Conservation (phyloP, 331 rosid genomes). For the Erythrophleum ivorense region DNA sequence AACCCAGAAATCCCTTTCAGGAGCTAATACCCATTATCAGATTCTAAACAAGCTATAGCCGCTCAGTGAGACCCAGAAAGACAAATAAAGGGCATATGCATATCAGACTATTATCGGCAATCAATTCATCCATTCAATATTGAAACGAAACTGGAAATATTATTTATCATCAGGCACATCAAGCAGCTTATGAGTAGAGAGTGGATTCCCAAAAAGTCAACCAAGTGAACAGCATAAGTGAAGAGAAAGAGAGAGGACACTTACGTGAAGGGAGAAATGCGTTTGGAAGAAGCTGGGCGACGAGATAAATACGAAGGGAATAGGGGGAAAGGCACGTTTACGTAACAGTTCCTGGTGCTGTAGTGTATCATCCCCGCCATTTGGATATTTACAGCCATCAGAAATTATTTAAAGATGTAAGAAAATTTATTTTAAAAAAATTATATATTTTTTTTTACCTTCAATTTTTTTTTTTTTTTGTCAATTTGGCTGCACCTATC, state of each 20-base stretch:
- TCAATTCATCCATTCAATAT: background rate
- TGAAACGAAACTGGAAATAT: background rate
- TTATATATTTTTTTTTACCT: no score
- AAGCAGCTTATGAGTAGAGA: background rate
- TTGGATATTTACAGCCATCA: background rate
- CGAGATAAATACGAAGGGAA: background rate
- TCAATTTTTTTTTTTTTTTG: no score
- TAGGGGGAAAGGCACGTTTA: background rate
- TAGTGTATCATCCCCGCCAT: background rate
- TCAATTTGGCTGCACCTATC: no score
- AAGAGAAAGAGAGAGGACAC: background rate
- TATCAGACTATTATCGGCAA: background rate
- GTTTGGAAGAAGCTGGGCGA: background rate
- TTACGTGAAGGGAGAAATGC: conserved; percentile 12
- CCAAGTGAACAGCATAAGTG: background rate
- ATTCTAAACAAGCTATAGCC: background rate
- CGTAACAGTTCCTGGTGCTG: background rate
- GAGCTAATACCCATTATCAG: background rate
- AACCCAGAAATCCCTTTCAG: background rate
- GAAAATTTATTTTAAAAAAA: no score
- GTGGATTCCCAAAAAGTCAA: no score
- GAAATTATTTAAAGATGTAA: no score
- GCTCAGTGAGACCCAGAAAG: background rate
- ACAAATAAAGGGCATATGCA: background rate
- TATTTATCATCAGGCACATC: background rate